phyloP scores from a whole-genome alignment of 1,139 yeast species.

The Yamadazyma jaroonii region DNA sequence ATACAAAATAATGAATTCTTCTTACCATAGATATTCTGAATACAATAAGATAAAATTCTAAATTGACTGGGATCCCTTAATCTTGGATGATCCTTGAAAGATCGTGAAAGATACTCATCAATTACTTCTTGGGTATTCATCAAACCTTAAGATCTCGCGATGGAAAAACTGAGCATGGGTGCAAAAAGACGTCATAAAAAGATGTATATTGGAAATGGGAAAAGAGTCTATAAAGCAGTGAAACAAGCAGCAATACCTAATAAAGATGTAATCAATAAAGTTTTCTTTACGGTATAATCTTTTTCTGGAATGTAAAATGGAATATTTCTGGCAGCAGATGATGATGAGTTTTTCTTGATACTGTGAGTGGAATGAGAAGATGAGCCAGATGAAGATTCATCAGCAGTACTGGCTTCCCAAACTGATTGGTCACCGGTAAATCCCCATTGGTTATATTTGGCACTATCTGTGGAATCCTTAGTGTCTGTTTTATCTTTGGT shows the following conservation, averaged over 20 bases:
- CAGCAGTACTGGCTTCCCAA: conserved; percentile 24
- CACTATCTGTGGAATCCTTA: conserved; percentile 8
- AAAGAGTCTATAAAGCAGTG: conserved; percentile 7
- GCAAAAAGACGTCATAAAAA: neutral
- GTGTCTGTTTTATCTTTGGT: conserved; percentile 1
- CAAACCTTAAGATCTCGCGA: too few relatives aligned
- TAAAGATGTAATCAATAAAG: conserved; percentile 11
- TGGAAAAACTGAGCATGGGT: neutral
- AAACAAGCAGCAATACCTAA: conserved; percentile 13
- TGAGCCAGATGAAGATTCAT: conserved; percentile 8
- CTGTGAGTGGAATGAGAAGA: conserved; percentile 14
- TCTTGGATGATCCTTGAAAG: conserved; percentile 12
- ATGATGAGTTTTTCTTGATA: conserved; percentile 19
- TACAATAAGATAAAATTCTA: conserved; percentile 10
- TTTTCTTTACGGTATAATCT: conserved; percentile 13
- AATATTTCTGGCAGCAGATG: conserved; percentile 13
- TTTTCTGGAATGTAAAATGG: conserved; percentile 10
- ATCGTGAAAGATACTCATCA: conserved; percentile 3
- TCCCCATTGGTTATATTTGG: conserved; percentile 42
- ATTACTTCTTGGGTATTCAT: conserved; percentile 4
- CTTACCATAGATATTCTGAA: conserved; percentile 23
- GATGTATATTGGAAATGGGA: neutral
- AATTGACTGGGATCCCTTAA: conserved; percentile 13
- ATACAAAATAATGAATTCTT: conserved; percentile 46
- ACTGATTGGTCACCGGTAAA: conserved; percentile 40